Conservation (phyloP, 2,329 filamentous ascomycete genomes). For the Curvularia hawaiiensis region DNA sequence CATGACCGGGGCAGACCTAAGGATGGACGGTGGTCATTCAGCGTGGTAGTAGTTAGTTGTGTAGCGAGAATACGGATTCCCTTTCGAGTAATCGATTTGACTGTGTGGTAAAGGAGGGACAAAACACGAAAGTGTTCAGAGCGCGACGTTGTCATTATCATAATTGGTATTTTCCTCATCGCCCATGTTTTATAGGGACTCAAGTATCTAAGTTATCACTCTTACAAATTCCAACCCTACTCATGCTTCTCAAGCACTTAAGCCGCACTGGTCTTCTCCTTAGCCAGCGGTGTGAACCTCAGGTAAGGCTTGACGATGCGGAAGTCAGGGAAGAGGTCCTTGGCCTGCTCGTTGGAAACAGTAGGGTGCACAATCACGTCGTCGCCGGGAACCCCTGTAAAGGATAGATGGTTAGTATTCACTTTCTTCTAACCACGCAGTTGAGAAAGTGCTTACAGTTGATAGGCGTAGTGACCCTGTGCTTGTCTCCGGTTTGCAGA, state of each 20-base stretch:
- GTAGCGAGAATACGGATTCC: neutral
- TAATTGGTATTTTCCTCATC: neutral
- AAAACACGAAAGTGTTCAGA: neutral
- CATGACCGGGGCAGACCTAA: conserved; percentile 48
- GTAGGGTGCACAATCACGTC: conserved; percentile 67
- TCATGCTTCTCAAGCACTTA: neutral
- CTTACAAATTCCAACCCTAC: neutral
- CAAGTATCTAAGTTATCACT: neutral
- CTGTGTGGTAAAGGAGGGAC: neutral
- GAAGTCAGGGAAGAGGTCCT: conserved; percentile 64
- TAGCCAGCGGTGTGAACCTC: conserved; percentile 63
- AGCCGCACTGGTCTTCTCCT: conserved; percentile 61
- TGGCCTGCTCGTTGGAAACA: conserved; percentile 63
- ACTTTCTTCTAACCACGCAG: neutral
- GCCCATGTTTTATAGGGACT: neutral
- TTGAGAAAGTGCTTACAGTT: conserved; percentile 48
- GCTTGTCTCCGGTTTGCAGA: conserved; percentile 63
- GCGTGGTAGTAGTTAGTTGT: conserved; percentile 37
- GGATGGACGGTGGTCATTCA: conserved; percentile 48
- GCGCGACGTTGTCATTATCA: neutral
- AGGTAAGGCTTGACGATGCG: conserved; percentile 68
- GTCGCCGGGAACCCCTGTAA: conserved; percentile 57
- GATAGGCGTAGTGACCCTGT: conserved; percentile 65
- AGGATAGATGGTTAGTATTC: neutral
- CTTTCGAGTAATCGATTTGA: neutral